Evolutionary conservation across 2,329 filamentous ascomycete species (phyloP).

Genomic region (Mycosphaerella sp.): DNA sequence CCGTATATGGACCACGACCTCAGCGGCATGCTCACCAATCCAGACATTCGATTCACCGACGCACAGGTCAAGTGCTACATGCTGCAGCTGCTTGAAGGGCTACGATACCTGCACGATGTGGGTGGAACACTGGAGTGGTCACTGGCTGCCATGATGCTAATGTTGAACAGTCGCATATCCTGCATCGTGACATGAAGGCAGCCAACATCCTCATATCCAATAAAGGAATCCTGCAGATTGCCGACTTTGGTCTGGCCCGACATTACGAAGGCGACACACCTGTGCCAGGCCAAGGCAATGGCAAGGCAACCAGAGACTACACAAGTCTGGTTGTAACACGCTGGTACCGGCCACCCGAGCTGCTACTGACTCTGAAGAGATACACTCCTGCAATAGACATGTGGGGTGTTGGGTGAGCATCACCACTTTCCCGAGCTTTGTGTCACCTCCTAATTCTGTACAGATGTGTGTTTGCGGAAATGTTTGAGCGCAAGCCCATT

Average conservation of each 20-base stretch:
- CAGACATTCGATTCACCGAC: constrained; percentile 76
- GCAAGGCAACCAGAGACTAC: constrained; percentile 82
- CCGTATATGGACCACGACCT: constrained; percentile 99
- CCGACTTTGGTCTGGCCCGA: constrained; percentile 89
- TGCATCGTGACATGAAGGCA: constrained; percentile 98
- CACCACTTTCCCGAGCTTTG: not conserved
- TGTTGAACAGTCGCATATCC: constrained; percentile 52
- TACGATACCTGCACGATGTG: constrained; percentile 80
- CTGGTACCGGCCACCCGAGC: constrained; percentile 94
- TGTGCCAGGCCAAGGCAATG: constrained; percentile 67
- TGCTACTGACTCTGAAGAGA: constrained; percentile 75
- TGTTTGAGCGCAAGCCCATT: constrained; percentile 91
- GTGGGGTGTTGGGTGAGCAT: constrained; percentile 85
- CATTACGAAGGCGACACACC: constrained; percentile 85
- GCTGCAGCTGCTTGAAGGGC: constrained; percentile 81
- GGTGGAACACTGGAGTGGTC: constrained; percentile 9
- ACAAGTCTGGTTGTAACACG: constrained; percentile 94
- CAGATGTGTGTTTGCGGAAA: constrained; percentile 96
- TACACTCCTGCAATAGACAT: constrained; percentile 99
- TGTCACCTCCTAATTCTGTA: constrained; percentile 21
- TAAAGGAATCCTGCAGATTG: constrained; percentile 86
- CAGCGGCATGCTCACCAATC: constrained; percentile 94
- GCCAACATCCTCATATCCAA: constrained; percentile 97
- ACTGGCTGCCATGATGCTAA: not conserved
- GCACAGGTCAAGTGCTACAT: constrained; percentile 98